These are phyloP conservation scores for Gastrolobium bilobum DNA, from an alignment of 306 rosid genomes.

Conservation along the genomic window DNA sequence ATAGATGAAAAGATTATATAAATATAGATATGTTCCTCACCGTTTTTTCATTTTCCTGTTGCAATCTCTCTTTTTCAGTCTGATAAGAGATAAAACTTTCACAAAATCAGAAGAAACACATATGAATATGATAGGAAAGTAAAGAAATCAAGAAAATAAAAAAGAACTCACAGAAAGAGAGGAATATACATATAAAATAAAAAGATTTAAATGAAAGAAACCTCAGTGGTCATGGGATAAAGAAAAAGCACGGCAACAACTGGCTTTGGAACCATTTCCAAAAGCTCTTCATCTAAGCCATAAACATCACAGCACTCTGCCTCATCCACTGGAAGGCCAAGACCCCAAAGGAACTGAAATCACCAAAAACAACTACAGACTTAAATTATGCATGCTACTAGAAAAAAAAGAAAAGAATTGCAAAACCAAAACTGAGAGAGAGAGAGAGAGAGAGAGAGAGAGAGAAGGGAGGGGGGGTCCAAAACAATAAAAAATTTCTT, in stretches of 20 bases:
- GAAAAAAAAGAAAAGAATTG: background rate
- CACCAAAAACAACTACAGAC: conserved; percentile 32
- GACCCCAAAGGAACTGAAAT: conserved; percentile 87
- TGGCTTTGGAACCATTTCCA: conserved; percentile 96
- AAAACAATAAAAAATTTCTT: background rate
- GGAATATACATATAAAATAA: background rate
- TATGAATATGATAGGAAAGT: background rate
- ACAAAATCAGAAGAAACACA: conserved; percentile 38
- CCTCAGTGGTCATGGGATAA: conserved; percentile 84
- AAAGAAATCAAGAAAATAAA: background rate
- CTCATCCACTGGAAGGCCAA: conserved; percentile 75
- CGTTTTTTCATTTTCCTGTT: conserved; percentile 64
- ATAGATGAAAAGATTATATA: conserved; percentile 15
- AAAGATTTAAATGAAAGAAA: conserved; percentile 43
- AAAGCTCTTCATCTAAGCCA: conserved; percentile 87
- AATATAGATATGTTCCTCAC: conserved; percentile 54
- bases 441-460: too few species aligned
- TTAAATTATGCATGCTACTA: conserved; percentile 6
- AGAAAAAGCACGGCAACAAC: conserved; percentile 96
- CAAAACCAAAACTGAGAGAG: background rate
- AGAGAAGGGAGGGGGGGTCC: too few species aligned
- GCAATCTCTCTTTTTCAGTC: conserved; percentile 91
- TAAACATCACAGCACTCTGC: conserved; percentile 92
- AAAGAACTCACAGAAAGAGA: background rate
- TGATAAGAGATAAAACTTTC: conserved; percentile 51